phyloP scores from a whole-genome alignment of 345 rosid genomes.

The Excoecaria cochinchinensis region DNA sequence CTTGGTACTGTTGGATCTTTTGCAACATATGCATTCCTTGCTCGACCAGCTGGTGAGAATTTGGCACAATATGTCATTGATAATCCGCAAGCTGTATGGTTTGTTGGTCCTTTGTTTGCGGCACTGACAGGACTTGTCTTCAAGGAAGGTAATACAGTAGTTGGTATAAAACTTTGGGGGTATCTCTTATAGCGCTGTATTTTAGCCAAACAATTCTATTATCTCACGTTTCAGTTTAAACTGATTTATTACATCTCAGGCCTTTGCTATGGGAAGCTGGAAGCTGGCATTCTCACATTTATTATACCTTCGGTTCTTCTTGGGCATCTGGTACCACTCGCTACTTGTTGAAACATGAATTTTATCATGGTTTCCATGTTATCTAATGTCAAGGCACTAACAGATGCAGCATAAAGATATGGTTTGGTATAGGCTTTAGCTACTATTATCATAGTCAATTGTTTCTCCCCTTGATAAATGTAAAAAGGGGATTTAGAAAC shows the following conservation, averaged over 20 bases:
- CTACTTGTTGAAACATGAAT: not conserved
- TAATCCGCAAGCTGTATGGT: constrained; percentile 74
- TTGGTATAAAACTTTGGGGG: not conserved
- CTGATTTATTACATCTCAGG: constrained; percentile 43
- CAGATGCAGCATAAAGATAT: not conserved
- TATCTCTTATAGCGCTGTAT: not conserved
- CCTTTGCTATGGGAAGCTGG: constrained; percentile 93
- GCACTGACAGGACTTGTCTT: constrained; percentile 88
- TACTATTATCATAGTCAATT: no score
- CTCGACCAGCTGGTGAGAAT: constrained; percentile 64
- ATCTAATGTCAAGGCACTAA: not conserved
- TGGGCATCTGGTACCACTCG: constrained; percentile 70
- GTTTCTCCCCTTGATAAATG: not conserved
- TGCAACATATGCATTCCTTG: constrained; percentile 53
- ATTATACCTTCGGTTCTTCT: constrained; percentile 83
- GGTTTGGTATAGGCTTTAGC: not conserved
- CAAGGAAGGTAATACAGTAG: constrained; percentile 65
- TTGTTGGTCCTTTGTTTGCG: constrained; percentile 91
- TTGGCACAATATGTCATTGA: constrained; percentile 66
- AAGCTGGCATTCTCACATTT: constrained; percentile 86
- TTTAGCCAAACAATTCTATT: not conserved
- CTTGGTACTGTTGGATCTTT: constrained; percentile 77
- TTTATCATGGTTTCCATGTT: not conserved
- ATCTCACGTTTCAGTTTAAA: not conserved
- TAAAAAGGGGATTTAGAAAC: not conserved